Evolutionary conservation across 2,329 filamentous ascomycete species (phyloP).

Genomic region (Dactylellina parvicollis): DNA sequence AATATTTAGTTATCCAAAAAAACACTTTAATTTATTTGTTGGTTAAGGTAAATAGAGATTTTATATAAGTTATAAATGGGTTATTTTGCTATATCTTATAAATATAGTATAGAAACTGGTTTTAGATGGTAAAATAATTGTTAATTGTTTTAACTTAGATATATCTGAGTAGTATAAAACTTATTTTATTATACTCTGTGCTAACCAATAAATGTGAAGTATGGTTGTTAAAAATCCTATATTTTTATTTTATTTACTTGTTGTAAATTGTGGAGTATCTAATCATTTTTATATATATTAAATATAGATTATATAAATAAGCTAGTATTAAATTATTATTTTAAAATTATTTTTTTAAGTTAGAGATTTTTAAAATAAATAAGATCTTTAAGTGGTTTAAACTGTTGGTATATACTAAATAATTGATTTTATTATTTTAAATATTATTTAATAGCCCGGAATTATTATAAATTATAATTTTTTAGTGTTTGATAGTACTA

Average conservation of each 20-base stretch:
- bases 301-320: not conserved
- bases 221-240: too few relatives aligned
- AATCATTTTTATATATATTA: too few relatives aligned
- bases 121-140: not conserved
- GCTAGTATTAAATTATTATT: slow-evolving; percentile 2
- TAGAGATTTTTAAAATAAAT: not conserved
- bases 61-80: not conserved
- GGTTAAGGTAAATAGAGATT: not conserved
- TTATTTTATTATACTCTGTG: not conserved
- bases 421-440: not conserved
- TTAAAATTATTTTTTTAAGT: not conserved
- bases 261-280: too few relatives aligned
- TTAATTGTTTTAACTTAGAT: not conserved
- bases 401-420: not conserved
- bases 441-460: not conserved
- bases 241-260: too few relatives aligned
- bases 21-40: not conserved
- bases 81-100: not conserved
- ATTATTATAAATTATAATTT: not conserved
- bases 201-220: slow-evolving; percentile 2
- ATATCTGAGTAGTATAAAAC: not conserved
- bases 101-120: too few relatives aligned
- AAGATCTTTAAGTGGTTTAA: not conserved
- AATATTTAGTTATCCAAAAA: not conserved
- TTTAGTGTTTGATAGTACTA: not conserved